A percentile compares a stretch with the other conserved stretches of the same genome.
Conservation (phyloP, 768 basidiomycete genomes). For the Leccinum imitatum region DNA sequence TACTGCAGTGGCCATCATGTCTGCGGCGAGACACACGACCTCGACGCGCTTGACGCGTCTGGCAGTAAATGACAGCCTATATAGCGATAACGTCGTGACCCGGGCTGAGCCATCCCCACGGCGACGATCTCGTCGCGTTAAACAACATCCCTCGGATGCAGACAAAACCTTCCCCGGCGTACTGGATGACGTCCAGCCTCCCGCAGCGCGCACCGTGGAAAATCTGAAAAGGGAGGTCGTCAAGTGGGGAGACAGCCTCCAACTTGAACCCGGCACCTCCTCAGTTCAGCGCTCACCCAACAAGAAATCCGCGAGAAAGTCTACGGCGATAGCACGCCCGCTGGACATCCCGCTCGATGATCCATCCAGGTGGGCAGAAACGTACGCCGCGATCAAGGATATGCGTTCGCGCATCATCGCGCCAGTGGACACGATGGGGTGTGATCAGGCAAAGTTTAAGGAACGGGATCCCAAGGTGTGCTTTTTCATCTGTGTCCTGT, state of each 20-base stretch:
- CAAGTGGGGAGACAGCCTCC: not conserved
- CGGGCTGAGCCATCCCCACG: constrained; percentile 18
- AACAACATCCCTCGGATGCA: constrained; percentile 19
- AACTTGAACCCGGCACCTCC: too few species aligned
- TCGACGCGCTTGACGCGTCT: constrained; percentile 35
- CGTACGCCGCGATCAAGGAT: constrained; percentile 67
- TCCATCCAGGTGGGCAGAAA: constrained; percentile 65
- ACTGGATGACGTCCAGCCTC: too few species aligned
- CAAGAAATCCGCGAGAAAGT: constrained; percentile 46
- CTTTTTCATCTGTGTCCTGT: not conserved
- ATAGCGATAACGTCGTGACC: constrained; percentile 39
- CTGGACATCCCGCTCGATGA: constrained; percentile 63
- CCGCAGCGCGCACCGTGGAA: not conserved
- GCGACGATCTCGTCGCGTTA: constrained; percentile 31
- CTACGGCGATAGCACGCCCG: constrained; percentile 51
- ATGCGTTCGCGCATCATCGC: constrained; percentile 76
- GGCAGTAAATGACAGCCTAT: constrained; percentile 42
- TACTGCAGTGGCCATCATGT: too few species aligned
- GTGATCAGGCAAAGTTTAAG: constrained; percentile 63
- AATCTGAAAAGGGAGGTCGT: too few species aligned
- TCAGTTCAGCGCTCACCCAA: not conserved
- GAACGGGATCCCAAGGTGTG: constrained; percentile 67
- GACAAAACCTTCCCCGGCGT: not conserved
- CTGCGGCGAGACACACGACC: constrained; percentile 18
- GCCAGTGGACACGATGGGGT: constrained; percentile 93